These are phyloP conservation scores for Ceratocystis harringtonii DNA, from an alignment of 2,329 filamentous ascomycete species.

Conservation along the genomic window DNA sequence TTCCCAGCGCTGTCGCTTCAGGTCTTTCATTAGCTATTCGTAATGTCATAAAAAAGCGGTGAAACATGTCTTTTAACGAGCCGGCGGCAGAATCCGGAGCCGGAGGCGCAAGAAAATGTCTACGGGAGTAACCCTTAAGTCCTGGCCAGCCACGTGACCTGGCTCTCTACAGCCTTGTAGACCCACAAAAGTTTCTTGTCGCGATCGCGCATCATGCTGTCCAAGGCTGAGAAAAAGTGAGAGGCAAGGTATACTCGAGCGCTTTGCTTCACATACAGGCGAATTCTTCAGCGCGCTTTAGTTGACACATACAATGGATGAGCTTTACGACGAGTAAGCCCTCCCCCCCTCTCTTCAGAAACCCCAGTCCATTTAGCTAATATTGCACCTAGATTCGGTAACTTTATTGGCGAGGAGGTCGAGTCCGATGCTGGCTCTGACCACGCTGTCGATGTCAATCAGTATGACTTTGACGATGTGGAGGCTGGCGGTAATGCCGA, in stretches of 20 bases:
- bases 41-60: background rate
- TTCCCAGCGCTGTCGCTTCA: background rate
- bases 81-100: background rate
- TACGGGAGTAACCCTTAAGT: background rate
- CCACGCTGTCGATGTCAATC: conserved; percentile 55
- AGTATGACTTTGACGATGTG: conserved; percentile 72
- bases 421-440: conserved; percentile 77
- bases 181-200: conserved; percentile 17
- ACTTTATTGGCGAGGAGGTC: conserved; percentile 88
- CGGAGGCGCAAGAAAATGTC: background rate
- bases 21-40: background rate
- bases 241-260: background rate
- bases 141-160: conserved; percentile 4
- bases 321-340: conserved; percentile 83
- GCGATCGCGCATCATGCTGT: conserved; percentile 16
- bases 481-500: conserved; percentile 45
- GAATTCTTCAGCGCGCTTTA: background rate
- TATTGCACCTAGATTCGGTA: conserved; percentile 58
- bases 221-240: conserved; percentile 14
- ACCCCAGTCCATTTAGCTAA: background rate
- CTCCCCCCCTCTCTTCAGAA: background rate
- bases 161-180: conserved; percentile 14
- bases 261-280: background rate
- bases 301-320: conserved; percentile 53
- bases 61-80: background rate